Evolutionary conservation across 129 eudicot genomes (phyloP).

Genomic region (Tagetes patula): DNA sequence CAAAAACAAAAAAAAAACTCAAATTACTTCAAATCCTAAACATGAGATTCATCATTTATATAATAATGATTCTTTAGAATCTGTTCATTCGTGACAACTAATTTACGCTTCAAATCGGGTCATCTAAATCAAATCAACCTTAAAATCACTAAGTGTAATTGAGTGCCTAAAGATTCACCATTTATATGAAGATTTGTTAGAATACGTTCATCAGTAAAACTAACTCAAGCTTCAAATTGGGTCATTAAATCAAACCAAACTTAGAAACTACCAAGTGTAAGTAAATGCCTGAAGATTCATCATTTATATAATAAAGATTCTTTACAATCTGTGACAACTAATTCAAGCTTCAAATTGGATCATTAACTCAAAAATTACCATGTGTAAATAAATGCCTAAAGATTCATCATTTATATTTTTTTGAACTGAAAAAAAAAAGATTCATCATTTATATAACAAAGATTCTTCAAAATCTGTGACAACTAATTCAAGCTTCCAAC

Average conservation of each 20-base stretch:
- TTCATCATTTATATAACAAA: not conserved
- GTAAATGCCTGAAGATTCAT: not conserved
- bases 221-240: constrained; percentile 12
- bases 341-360: not conserved
- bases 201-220: not conserved
- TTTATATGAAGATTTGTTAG: not conserved
- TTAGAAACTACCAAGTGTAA: constrained; percentile 1
- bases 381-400: not conserved
- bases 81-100: not conserved
- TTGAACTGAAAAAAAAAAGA: not conserved
- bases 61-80: not conserved
- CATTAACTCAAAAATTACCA: not conserved
- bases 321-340: not conserved
- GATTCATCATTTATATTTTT: not conserved
- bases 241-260: constrained; percentile 14
- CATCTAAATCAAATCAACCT: not conserved
- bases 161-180: not conserved
- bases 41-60: constrained; percentile 10
- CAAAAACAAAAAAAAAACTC: constrained; percentile 6
- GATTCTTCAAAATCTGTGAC: not conserved
- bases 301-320: not conserved
- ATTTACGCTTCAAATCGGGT: not conserved
- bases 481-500: not conserved
- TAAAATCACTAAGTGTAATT: too few relatives aligned
- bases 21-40: not conserved